These are phyloP conservation scores for Cubamyces lactineus DNA, from an alignment of 768 basidiomycete species.

Conservation along the genomic window DNA sequence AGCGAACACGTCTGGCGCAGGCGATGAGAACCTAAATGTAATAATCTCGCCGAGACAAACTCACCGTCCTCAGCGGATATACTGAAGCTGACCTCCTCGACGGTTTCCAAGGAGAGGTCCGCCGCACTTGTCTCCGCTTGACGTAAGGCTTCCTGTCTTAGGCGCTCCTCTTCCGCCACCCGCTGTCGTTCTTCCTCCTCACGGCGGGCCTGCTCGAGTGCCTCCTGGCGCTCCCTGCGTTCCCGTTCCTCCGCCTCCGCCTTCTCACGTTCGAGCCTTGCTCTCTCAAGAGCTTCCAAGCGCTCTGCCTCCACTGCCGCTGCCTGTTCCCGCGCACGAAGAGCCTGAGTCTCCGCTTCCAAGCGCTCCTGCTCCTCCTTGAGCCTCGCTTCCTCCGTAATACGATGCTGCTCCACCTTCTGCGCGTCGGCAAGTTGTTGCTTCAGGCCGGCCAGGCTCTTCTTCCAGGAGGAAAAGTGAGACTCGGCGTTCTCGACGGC, in stretches of 20 bases:
- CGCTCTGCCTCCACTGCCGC: conserved; percentile 22
- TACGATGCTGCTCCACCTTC: conserved; percentile 44
- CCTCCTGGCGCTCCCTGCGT: conserved; percentile 30
- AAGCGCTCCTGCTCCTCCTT: conserved; percentile 30
- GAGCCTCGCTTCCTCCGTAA: conserved; percentile 28
- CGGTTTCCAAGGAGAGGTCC: conserved; percentile 18
- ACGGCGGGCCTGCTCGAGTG: conserved; percentile 26
- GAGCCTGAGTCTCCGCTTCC: conserved; percentile 22
- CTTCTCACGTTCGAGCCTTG: conserved; percentile 25
- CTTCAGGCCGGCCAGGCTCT: conserved; percentile 37
- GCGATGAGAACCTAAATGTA: not conserved
- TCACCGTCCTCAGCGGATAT: conserved; percentile 18
- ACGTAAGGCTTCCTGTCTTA: conserved; percentile 6
- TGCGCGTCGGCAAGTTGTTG: conserved; percentile 44
- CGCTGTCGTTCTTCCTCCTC: conserved; percentile 30
- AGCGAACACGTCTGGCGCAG: conserved; percentile 59
- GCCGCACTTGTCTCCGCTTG: conserved; percentile 5
- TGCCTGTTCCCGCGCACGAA: conserved; percentile 21
- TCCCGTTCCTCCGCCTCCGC: conserved; percentile 35
- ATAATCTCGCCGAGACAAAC: conserved; percentile 5
- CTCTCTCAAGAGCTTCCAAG: conserved; percentile 23
- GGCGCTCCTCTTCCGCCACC: conserved; percentile 10
- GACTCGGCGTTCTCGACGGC: conserved; percentile 56
- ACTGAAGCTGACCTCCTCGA: conserved; percentile 18
- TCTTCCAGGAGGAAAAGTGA: conserved; percentile 52